These are phyloP conservation scores for Cochliopodium minus DNA, from an alignment of 208 protist genomes.

Conservation along the genomic window DNA sequence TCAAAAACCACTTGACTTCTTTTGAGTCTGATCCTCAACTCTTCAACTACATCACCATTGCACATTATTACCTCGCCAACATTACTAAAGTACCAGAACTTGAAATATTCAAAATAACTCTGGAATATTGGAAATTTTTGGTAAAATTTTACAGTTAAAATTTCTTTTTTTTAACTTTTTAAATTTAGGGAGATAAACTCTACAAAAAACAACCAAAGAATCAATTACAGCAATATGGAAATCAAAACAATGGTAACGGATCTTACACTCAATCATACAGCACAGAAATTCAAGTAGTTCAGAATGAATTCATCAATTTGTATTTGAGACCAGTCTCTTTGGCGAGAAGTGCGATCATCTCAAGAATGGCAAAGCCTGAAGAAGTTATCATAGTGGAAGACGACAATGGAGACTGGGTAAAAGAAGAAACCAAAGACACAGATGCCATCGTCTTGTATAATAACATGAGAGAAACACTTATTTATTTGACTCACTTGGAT, in stretches of 20 bases:
- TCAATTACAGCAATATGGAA: too few species aligned
- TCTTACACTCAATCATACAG: too few species aligned
- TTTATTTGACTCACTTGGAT: slow-evolving; percentile 91
- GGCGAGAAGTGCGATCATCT: slow-evolving; percentile 79
- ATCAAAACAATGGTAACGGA: too few species aligned
- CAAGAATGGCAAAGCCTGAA: slow-evolving; percentile 93
- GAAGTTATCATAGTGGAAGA: slow-evolving; percentile 94
- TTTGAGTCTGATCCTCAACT: slow-evolving; percentile 54
- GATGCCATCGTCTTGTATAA: slow-evolving; percentile 90
- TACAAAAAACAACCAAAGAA: too few species aligned
- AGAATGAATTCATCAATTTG: too few species aligned
- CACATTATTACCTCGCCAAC: slow-evolving; percentile 66
- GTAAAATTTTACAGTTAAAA: slow-evolving; percentile 11
- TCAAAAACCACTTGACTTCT: slow-evolving; percentile 56
- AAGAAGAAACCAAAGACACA: slow-evolving; percentile 84
- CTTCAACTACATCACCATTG: slow-evolving; percentile 25
- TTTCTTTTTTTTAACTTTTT: too few species aligned
- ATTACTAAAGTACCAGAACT: slow-evolving; percentile 83
- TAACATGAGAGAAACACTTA: slow-evolving; percentile 80
- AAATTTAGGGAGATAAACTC: too few species aligned
- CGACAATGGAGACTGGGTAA: slow-evolving; percentile 86
- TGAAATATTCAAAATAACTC: slow-evolving; percentile 94
- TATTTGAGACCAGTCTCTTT: slow-evolving; percentile 56
- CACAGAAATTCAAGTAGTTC: too few species aligned
- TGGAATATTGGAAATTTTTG: slow-evolving; percentile 94